Base-by-base conservation (phyloP, 2,329 filamentous ascomycete species). In the Ophiostoma sp. region DNA sequence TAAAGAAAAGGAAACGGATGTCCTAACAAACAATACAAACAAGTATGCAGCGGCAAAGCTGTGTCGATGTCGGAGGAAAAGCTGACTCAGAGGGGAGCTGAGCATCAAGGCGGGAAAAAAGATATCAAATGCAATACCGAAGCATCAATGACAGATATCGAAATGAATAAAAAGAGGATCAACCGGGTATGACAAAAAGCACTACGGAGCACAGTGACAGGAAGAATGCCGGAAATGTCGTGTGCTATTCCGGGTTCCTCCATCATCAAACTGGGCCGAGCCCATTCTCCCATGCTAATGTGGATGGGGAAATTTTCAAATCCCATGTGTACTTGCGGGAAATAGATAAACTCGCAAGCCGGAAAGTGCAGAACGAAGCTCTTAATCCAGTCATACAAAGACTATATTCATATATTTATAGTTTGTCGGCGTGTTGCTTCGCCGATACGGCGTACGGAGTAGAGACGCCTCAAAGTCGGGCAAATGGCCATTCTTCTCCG, bases 301-400 rank as follows among this genome's bases (percentile, higher is more conserved):
- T 40, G 18, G 44, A 66, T 69, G 67, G 67, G 67, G 38, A 45
- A 66, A 64, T 42, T 66, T 45, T 55, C 64, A 69, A 68, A 63
- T 66, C 64, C 64, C 67, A 68, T 64, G 64, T 64, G 52, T 49
- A 65, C 62, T 63, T 66, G 55, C 14, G 38, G 58, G 44, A 66
- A 55, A 44, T 45, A n/a, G 67, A 65, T 49, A 55, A 55, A 55
- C n/a, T 55, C 49, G 49, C 12, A 9, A 18, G 49, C 49, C 27
- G 47, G 16, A 27, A 14, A 55, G n/a, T 27, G 18, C 49, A 55
- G 2, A 8, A 36, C 49, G 27, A 55, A 55, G 49, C 49, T 55
- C 49, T 55, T 65, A 44, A 65, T 41, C 8, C n/a, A 62, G 58
- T 40, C 58, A 62, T 41, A 58, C 45, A 55, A 9, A 18, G 27